Percentiles rank a stretch among this genome's conserved stretches.
Evolutionary conservation across 257 asterid genomes (phyloP).

Genomic region (Solanum chilense): DNA sequence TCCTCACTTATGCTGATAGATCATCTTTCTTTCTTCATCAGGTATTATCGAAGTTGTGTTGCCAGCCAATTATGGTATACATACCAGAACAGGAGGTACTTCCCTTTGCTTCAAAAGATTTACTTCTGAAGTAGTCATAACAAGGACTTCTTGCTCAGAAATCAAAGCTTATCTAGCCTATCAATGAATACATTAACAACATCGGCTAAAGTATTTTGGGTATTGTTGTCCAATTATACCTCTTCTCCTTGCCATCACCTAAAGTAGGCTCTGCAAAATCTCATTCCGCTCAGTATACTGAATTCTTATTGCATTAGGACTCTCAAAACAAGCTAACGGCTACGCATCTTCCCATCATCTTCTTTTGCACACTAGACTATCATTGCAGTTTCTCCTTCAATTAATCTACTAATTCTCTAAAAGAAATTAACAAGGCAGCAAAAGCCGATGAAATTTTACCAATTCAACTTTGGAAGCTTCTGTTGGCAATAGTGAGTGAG

Average conservation of each 20-base stretch:
- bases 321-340: background rate
- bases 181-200: background rate
- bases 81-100: constrained; percentile 91
- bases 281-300: background rate
- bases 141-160: background rate
- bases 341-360: background rate
- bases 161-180: background rate
- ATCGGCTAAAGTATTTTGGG: background rate
- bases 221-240: background rate
- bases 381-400: background rate
- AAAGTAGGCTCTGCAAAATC: background rate
- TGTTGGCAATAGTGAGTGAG: background rate
- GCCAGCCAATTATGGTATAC: constrained; percentile 82
- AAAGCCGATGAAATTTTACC: background rate
- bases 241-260: background rate
- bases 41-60: constrained; percentile 85
- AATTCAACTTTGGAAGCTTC: background rate
- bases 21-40: constrained; percentile 3
- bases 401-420: background rate
- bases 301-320: background rate
- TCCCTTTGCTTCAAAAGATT: background rate
- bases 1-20: background rate
- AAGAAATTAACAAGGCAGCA: background rate
- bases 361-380: background rate
- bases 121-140: background rate